Conservation (phyloP, 768 basidiomycete genomes). For the Gyrodon lividus region DNA sequence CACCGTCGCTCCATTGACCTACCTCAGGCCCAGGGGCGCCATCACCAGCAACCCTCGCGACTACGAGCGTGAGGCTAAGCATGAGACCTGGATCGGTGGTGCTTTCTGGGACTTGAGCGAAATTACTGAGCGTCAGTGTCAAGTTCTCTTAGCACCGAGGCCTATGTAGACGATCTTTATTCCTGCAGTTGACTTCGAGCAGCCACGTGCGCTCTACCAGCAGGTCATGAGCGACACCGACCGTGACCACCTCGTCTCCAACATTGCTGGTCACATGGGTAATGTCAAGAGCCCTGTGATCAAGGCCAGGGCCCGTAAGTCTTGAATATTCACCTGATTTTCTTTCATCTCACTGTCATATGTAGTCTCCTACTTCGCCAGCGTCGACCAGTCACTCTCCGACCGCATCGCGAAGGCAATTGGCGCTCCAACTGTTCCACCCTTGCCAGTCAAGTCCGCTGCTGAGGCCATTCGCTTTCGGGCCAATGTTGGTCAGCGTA, state of each 20-base stretch:
- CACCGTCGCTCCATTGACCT: conserved; percentile 69
- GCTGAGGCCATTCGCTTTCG: conserved; percentile 55
- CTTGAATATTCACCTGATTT: background rate
- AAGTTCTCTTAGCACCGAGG: background rate
- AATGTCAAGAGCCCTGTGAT: conserved; percentile 59
- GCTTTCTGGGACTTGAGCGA: conserved; percentile 69
- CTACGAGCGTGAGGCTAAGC: conserved; percentile 39
- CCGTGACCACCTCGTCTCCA: conserved; percentile 61
- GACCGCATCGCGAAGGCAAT: conserved; percentile 79
- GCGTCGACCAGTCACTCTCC: conserved; percentile 70
- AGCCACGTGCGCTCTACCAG: conserved; percentile 68
- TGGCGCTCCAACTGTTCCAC: conserved; percentile 53
- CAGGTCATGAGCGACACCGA: conserved; percentile 66
- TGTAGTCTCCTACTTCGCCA: conserved; percentile 75
- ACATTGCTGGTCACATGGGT: conserved; percentile 63
- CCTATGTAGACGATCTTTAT: background rate
- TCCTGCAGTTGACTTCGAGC: conserved; percentile 75
- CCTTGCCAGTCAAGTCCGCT: conserved; percentile 62
- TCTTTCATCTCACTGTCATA: conserved; percentile 1
- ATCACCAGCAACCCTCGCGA: conserved; percentile 44
- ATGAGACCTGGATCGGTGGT: conserved; percentile 75
- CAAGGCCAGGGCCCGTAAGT: conserved; percentile 66
- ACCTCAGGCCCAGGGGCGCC: conserved; percentile 48
- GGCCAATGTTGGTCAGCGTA: background rate
- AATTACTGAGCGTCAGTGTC: conserved; percentile 72